Evolutionary conservation across 1,284 basidiomycete genomes (phyloP), one percentile per base, ranked within the genome.

Genomic region (Singerocomus inundabilis): DNA sequence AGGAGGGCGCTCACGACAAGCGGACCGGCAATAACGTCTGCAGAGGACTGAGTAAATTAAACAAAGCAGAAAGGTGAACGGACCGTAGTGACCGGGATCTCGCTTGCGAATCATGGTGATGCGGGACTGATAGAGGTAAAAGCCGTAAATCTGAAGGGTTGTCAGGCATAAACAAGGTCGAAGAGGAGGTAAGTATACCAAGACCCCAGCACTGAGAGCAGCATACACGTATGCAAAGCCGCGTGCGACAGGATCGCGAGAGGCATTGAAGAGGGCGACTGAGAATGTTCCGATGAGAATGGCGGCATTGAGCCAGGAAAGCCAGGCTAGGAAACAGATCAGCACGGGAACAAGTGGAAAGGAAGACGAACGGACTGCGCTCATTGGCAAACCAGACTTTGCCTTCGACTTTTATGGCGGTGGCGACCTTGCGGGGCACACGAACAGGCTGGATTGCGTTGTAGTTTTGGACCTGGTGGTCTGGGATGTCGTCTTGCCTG

Each of bases 321-420:
- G 81, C 91, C 91, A 97, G 3, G 94, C 89, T 91, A 46, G 7
- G 46, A 15, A 30, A 45, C 37, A 38, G 45, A 42, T 58, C 39
- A 56, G 32, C 29, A 24, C 16, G 8, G 10, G 31, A 21, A 48
- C 8, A 13, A 29, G 32, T 4, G 0, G 15, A 9, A 18, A 49
- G 30, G 39, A 32, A 31, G 32, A 11, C 4, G 34, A 28, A 69
- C 77, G 48, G 52, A 92, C 90, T 99, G 59, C 97, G 78, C 71
- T 99, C 97, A 68, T 98, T 98, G 7, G 97, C 95, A 72, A 99
- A 98, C 91, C 96, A 99, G 36, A 99, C 96, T 67, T 99, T 99
- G 29, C 89, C 90, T 70, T 99, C 96, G 33, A 99, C 92, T 57
- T 88, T 89, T 59, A 98, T 81, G 1, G 93, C 88, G 0, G 94